A percentile compares a stretch with the other conserved stretches of the same genome.
Evolutionary conservation across 2,329 filamentous ascomycete species (phyloP).

Genomic region (Metarhizium anisopliae): DNA sequence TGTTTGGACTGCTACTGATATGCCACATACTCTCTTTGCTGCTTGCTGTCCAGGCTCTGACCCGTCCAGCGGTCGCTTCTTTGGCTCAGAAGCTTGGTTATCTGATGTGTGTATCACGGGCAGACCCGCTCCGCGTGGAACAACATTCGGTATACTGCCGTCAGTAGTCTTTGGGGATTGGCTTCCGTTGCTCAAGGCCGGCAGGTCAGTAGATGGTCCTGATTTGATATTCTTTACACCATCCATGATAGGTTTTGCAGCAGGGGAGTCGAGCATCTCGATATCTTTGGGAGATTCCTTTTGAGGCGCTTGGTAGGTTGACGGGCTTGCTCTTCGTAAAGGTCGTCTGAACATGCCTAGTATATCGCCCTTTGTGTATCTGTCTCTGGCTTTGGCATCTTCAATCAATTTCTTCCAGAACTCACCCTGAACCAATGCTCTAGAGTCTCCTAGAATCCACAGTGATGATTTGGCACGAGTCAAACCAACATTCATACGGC

Average conservation of each 20-base stretch:
- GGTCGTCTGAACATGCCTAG: slow-evolving; percentile 38
- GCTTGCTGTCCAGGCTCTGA: slow-evolving; percentile 20
- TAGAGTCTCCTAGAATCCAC: slow-evolving; percentile 91
- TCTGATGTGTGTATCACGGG: slow-evolving; percentile 32
- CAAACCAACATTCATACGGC: slow-evolving; percentile 98
- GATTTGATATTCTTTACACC: background rate
- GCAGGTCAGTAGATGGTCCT: background rate
- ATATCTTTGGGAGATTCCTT: slow-evolving; percentile 4
- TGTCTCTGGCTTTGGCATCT: slow-evolving; percentile 64
- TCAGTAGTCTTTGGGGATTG: background rate
- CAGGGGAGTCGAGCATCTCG: slow-evolving; percentile 5
- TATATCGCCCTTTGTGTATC: slow-evolving; percentile 64
- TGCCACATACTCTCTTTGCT: slow-evolving; percentile 32
- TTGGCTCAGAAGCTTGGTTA: slow-evolving; percentile 17
- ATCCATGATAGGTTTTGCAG: background rate
- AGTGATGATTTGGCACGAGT: slow-evolving; percentile 94
- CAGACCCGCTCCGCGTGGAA: slow-evolving; percentile 18
- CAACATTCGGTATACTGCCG: slow-evolving; percentile 3
- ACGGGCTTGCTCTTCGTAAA: slow-evolving; percentile 25
- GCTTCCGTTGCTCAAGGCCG: slow-evolving; percentile 5
- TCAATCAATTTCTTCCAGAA: slow-evolving; percentile 85
- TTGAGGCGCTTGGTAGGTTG: slow-evolving; percentile 8
- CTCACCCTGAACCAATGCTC: slow-evolving; percentile 75
- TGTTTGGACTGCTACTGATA: background rate
- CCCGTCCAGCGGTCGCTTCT: slow-evolving; percentile 36